These are phyloP conservation scores for Lactarius indigo DNA, from an alignment of 768 basidiomycete species.

Conservation along the genomic window DNA sequence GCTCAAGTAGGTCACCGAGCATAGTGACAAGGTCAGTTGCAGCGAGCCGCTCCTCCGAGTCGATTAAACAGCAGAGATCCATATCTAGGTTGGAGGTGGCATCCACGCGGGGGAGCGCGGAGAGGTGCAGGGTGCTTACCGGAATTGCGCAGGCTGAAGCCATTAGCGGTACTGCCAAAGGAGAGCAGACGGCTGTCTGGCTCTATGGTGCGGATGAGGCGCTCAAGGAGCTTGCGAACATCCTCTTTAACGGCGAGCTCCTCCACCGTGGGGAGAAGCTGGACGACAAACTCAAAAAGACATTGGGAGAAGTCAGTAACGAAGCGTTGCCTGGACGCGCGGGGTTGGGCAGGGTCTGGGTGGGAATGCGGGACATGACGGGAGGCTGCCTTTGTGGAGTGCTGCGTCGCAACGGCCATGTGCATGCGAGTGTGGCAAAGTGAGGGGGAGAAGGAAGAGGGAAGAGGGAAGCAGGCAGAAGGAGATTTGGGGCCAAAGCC, in stretches of 20 bases:
- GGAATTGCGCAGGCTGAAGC: constrained; percentile 94
- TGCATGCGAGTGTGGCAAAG: constrained; percentile 8
- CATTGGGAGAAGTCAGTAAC: constrained; percentile 81
- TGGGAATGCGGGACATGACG: constrained; percentile 19
- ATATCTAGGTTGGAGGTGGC: constrained; percentile 59
- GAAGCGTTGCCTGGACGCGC: constrained; percentile 58
- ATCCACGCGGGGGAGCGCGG: background rate
- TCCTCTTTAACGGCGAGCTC: constrained; percentile 96
- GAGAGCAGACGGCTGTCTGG: constrained; percentile 86
- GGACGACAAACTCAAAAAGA: constrained; percentile 90
- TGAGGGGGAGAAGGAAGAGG: background rate
- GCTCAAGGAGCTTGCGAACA: constrained; percentile 90
- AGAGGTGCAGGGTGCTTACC: constrained; percentile 43
- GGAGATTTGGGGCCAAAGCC: background rate
- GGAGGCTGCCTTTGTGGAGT: constrained; percentile 9
- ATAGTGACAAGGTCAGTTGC: constrained; percentile 91
- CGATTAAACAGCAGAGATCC: constrained; percentile 97
- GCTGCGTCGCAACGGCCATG: constrained; percentile 23
- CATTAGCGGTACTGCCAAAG: constrained; percentile 96
- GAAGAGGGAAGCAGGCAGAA: background rate
- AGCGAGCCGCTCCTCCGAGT: constrained; percentile 73
- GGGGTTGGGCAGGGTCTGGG: constrained; percentile 21
- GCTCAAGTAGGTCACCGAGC: constrained; percentile 89
- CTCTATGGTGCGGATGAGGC: constrained; percentile 92
- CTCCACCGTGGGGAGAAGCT: constrained; percentile 83